These are phyloP conservation scores for Verticillium klebahnii DNA, from an alignment of 2,329 filamentous ascomycete genomes.

Conservation along the genomic window DNA sequence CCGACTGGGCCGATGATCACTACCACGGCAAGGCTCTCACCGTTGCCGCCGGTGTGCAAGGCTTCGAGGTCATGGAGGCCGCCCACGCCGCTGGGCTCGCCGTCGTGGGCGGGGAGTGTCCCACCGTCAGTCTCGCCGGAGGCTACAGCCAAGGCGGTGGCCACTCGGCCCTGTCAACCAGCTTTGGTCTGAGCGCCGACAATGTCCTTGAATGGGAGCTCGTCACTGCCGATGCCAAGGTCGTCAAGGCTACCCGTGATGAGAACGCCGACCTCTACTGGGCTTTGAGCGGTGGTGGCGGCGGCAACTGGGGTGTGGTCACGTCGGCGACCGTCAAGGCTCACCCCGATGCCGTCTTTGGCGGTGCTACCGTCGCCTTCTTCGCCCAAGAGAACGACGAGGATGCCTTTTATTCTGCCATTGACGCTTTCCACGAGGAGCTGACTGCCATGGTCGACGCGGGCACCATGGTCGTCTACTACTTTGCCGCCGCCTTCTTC, in stretches of 20 bases:
- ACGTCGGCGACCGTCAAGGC: slow-evolving; percentile 30
- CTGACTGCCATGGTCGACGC: slow-evolving; percentile 43
- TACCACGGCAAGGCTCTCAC: slow-evolving; percentile 47
- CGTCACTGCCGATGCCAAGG: slow-evolving; percentile 37
- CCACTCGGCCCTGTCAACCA: slow-evolving; percentile 40
- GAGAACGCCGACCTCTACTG: slow-evolving; percentile 44
- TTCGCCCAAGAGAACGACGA: slow-evolving; percentile 19
- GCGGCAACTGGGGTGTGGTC: slow-evolving; percentile 39
- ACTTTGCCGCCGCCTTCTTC: slow-evolving; percentile 42
- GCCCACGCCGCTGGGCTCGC: slow-evolving; percentile 40
- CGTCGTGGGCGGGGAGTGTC: slow-evolving; percentile 51
- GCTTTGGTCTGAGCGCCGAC: slow-evolving; percentile 39
- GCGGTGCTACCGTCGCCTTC: slow-evolving; percentile 23
- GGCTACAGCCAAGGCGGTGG: slow-evolving; percentile 35
- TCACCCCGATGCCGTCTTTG: slow-evolving; percentile 26
- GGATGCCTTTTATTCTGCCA: slow-evolving; percentile 26
- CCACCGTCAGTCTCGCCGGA: slow-evolving; percentile 21
- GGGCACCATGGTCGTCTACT: slow-evolving; percentile 45
- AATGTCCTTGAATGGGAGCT: slow-evolving; percentile 46
- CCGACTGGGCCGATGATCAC: slow-evolving; percentile 15
- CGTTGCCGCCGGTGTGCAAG: slow-evolving; percentile 49
- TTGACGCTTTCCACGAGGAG: slow-evolving; percentile 22
- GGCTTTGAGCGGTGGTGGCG: slow-evolving; percentile 42
- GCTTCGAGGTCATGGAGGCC: slow-evolving; percentile 46
- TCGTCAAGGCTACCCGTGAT: slow-evolving; percentile 33